A percentile compares a stretch with the other conserved stretches of the same genome.
Conservation (phyloP, 306 rosid species). For the Datisca glomerata region DNA sequence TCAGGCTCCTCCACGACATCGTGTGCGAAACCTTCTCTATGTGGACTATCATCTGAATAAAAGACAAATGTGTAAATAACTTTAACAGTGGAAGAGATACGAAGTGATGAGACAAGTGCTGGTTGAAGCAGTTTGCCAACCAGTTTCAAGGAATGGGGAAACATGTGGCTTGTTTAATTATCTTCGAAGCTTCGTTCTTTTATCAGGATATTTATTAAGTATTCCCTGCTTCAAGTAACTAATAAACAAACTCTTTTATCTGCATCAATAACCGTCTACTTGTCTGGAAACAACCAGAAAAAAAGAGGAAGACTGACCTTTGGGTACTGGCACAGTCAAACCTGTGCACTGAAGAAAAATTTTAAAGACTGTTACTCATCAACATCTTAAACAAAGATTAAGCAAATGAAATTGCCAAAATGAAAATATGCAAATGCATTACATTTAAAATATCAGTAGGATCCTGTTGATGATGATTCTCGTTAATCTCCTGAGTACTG, state of each 20-base stretch:
- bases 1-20: conserved; percentile 18
- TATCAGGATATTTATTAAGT: too few species aligned
- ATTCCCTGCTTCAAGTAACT: too few species aligned
- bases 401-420: too few species aligned
- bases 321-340: conserved; percentile 29
- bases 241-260: too few species aligned
- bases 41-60: not conserved
- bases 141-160: too few species aligned
- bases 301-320: conserved; percentile 34
- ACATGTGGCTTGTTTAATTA: too few species aligned
- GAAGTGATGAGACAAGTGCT: too few species aligned
- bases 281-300: conserved; percentile 5
- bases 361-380: conserved; percentile 8
- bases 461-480: conserved; percentile 16
- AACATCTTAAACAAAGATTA: not conserved
- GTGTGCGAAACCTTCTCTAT: conserved; percentile 1
- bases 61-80: not conserved
- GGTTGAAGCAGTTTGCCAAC: too few species aligned
- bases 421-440: conserved; percentile 21
- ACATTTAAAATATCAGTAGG: conserved; percentile 38
- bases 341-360: conserved; percentile 31
- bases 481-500: conserved; percentile 14
- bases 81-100: too few species aligned
- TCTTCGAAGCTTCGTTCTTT: too few species aligned
- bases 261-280: too few species aligned